Percentiles rank a stretch among this genome's conserved stretches.
These are phyloP conservation scores for Fraxinus greggii DNA, from an alignment of 305 asterid genomes.

Conservation along the genomic window DNA sequence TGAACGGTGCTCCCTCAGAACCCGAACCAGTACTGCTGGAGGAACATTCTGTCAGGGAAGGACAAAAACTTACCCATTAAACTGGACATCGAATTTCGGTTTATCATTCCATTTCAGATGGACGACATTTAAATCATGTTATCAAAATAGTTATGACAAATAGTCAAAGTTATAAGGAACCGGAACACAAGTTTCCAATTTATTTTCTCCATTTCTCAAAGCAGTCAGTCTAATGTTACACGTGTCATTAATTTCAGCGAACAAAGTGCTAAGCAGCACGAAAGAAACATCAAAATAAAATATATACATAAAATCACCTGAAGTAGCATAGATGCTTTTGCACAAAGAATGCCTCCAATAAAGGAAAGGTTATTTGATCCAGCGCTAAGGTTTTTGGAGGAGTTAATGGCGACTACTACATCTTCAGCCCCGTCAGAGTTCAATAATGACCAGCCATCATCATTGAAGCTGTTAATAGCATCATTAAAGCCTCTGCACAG, in stretches of 20 bases:
- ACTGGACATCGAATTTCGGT: not conserved
- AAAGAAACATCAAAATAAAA: not conserved
- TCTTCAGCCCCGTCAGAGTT: slow-evolving; percentile 75
- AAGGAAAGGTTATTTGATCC: slow-evolving; percentile 49
- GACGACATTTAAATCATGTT: not conserved
- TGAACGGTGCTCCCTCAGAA: slow-evolving; percentile 87
- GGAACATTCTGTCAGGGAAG: slow-evolving; percentile 65
- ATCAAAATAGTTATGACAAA: not conserved
- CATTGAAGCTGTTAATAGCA: slow-evolving; percentile 76
- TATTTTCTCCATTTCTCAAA: not conserved
- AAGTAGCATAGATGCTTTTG: slow-evolving; percentile 93
- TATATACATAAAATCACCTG: slow-evolving; percentile 42
- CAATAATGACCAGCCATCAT: slow-evolving; percentile 85
- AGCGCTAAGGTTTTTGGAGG: slow-evolving; percentile 45
- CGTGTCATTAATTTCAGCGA: not conserved
- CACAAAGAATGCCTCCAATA: slow-evolving; percentile 75
- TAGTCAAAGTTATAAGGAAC: not conserved
- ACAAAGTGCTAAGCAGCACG: not conserved
- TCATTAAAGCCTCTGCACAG: slow-evolving; percentile 79
- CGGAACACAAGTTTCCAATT: not conserved
- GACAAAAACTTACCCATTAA: not conserved
- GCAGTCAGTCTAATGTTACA: not conserved
- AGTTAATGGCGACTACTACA: slow-evolving; percentile 62
- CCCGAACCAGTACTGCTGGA: slow-evolving; percentile 80
- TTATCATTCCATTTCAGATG: not conserved